Base-by-base conservation (phyloP, 2,329 filamentous ascomycete genomes). In the Clathrospora elynae region DNA sequence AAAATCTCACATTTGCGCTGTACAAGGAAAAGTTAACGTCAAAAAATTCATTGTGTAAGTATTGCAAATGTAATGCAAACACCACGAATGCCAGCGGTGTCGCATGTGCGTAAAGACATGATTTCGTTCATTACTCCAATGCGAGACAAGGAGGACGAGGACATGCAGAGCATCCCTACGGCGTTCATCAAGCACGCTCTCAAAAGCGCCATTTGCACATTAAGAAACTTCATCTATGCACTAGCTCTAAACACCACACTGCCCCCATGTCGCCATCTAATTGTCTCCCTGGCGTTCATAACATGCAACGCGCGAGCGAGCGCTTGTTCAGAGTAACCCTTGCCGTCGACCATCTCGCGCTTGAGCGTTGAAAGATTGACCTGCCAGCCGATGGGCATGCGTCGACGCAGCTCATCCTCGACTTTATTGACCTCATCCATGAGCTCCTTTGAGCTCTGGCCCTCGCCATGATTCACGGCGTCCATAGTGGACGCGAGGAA, bases 401-500 rank as follows among this genome's bases (percentile, higher is more conserved):
- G 81, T 43, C 90, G 82, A 72, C 89, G 86, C 36, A 99, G 76
- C 75, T 97, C 93, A 11, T 90, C 84, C 72, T 97, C 93, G 4
- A 97, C 82, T 59, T 89, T 90, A 55, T 80, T 79, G 5, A 89
- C 88, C 69, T 97, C 93, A 35, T 96, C 90, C 71, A 95, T 92
- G 42, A 97, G 76, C 72, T 97, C 92, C 51, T 89, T 86, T 63
- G 85, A 90, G 24, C 88, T 89, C 22, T 72, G 70, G 52, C 86
- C 88, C 56, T 87, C 86, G 47, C 91, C 92, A 62, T 95, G 90
- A 46, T 89, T 92, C 42, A 97, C 90, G 6, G 93, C 93, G 64
- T 99, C 92, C 93, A 99, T 97, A 43, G 93, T 99, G 3, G 86
- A 91, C 54, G 91, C 93, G 19, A 99, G 77, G 84, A 99, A 99